Conservation (phyloP, 2,329 filamentous ascomycete species). For the Mycosphaerella arachidis region DNA sequence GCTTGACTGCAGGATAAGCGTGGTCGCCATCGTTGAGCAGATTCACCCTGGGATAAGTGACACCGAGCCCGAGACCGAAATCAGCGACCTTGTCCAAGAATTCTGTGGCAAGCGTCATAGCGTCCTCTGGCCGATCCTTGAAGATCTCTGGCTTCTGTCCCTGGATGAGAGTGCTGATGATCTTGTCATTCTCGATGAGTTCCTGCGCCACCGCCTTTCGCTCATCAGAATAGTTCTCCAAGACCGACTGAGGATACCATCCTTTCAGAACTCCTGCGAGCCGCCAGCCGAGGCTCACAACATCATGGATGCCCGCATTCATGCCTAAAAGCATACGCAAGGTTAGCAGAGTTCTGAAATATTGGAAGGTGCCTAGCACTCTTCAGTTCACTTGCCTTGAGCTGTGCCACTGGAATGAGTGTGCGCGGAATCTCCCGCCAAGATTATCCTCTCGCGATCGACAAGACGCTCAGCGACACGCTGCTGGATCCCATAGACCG, state of each 20-base stretch:
- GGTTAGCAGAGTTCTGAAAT: too few species aligned
- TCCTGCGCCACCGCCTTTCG: conserved; percentile 20
- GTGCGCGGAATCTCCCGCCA: conserved; percentile 35
- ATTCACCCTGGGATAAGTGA: conserved; percentile 7
- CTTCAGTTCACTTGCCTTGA: conserved; percentile 12
- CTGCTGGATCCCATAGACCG: conserved; percentile 1
- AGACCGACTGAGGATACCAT: conserved; percentile 3
- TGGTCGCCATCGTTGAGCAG: conserved; percentile 11
- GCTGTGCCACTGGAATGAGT: conserved; percentile 33
- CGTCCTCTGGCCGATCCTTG: conserved; percentile 16
- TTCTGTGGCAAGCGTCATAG: conserved; percentile 25
- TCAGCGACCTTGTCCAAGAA: conserved; percentile 29
- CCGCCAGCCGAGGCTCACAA: conserved; percentile 35
- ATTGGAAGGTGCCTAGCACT: too few species aligned
- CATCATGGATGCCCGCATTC: conserved; percentile 37
- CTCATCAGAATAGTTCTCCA: conserved; percentile 14
- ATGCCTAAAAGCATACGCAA: conserved; percentile 23
- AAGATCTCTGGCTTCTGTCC: conserved; percentile 30
- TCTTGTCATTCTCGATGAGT: conserved; percentile 38
- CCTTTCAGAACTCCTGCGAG: conserved; percentile 6
- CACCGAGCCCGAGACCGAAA: conserved; percentile 32
- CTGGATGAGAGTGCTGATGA: conserved; percentile 34
- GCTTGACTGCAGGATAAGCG: conserved; percentile 2
- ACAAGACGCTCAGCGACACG: conserved; percentile 1
- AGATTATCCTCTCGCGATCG: conserved; percentile 14